A percentile compares a stretch with the other conserved stretches of the same genome.
Conservation (phyloP, 2,329 filamentous ascomycete species). For the Aspergillus spinulosporus region DNA sequence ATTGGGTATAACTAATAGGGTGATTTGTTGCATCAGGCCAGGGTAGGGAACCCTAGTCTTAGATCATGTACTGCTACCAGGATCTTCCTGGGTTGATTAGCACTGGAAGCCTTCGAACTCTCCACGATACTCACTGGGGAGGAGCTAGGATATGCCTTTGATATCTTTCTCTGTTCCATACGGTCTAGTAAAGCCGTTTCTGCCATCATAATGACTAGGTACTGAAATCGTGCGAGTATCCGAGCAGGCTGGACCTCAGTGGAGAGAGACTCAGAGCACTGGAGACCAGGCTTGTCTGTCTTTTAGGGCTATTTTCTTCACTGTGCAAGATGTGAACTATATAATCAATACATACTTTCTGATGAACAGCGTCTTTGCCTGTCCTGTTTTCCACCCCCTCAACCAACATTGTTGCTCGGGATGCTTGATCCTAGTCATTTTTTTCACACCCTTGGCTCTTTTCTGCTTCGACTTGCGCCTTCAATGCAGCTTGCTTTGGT, state of each 20-base stretch:
- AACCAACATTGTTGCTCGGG: constrained; percentile 2
- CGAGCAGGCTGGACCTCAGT: no score
- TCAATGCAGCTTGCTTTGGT: constrained; percentile 10
- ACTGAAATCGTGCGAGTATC: no score
- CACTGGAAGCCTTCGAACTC: background rate
- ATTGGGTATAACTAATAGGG: background rate
- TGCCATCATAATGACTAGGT: no score
- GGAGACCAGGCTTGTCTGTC: no score
- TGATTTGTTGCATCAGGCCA: background rate
- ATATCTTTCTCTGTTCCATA: background rate
- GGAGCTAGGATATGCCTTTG: background rate
- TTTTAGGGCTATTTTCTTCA: no score
- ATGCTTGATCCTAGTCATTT: constrained; percentile 19
- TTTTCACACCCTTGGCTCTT: constrained; percentile 7
- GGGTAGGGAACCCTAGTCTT: background rate
- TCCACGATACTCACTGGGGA: background rate
- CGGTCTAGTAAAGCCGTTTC: no score
- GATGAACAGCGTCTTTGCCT: background rate
- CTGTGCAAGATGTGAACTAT: background rate
- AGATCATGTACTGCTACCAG: background rate
- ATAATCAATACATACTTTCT: background rate
- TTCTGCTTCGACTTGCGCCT: background rate
- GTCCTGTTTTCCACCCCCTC: background rate
- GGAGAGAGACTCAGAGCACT: no score
- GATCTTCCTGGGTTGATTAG: background rate